A percentile compares a stretch with the other conserved stretches of the same genome.
Conservation (phyloP, 1,284 basidiomycete species). For the Rhodotorula glutinis region DNA sequence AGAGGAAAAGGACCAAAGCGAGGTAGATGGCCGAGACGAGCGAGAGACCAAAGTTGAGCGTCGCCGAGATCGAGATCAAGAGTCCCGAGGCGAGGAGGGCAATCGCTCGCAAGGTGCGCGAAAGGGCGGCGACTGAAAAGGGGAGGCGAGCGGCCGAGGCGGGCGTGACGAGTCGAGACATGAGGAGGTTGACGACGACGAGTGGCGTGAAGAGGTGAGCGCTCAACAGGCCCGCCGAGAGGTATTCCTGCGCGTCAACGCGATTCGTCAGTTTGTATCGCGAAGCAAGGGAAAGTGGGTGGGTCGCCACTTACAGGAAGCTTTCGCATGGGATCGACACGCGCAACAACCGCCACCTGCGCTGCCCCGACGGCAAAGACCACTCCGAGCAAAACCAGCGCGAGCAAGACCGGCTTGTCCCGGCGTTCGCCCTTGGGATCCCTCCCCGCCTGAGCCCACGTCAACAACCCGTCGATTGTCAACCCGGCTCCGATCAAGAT, state of each 20-base stretch:
- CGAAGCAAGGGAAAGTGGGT: too few relatives aligned
- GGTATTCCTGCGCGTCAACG: slow-evolving; percentile 15
- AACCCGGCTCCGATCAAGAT: slow-evolving; percentile 75
- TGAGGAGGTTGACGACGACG: slow-evolving; percentile 22
- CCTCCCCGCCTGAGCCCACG: slow-evolving; percentile 59
- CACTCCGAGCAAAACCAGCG: slow-evolving; percentile 56
- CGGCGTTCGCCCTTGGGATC: slow-evolving; percentile 41
- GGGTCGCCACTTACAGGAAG: slow-evolving; percentile 39
- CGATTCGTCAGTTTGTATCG: too few relatives aligned
- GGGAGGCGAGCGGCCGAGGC: neutral
- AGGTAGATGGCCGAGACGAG: slow-evolving; percentile 38
- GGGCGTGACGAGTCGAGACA: neutral
- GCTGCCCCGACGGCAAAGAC: slow-evolving; percentile 36
- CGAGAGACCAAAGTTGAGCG: slow-evolving; percentile 61
- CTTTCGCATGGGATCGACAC: slow-evolving; percentile 17
- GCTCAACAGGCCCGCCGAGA: slow-evolving; percentile 22
- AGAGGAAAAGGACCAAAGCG: slow-evolving; percentile 24
- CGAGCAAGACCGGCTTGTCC: slow-evolving; percentile 53
- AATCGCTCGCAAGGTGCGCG: slow-evolving; percentile 59
- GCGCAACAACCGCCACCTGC: slow-evolving; percentile 19
- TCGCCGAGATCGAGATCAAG: slow-evolving; percentile 74
- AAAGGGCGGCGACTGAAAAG: slow-evolving; percentile 43
- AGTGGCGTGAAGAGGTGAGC: slow-evolving; percentile 42
- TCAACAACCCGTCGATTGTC: slow-evolving; percentile 71
- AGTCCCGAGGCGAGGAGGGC: slow-evolving; percentile 75